phyloP scores from a whole-genome alignment of 257 asterid genomes.

The Solanum tacnaense region DNA sequence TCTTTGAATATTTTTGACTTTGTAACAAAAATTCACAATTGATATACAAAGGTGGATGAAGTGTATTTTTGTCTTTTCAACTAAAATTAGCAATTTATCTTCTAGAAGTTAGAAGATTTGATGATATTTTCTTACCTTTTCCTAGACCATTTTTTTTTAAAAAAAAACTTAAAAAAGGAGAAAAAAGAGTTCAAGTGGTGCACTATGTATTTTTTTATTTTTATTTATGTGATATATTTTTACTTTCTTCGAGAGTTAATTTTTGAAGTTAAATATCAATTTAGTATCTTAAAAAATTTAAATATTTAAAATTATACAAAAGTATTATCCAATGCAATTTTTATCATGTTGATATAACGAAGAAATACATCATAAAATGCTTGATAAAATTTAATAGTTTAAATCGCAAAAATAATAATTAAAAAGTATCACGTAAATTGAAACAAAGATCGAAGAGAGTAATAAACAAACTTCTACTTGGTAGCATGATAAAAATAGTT shows the following conservation, averaged over 20 bases:
- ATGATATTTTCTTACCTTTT: not conserved
- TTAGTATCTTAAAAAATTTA: no score
- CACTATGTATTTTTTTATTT: no score
- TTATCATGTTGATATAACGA: no score
- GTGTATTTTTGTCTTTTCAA: not conserved
- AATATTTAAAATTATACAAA: no score
- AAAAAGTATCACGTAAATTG: not conserved
- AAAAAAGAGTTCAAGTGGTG: not conserved
- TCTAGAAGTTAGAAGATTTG: not conserved
- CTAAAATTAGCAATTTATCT: not conserved
- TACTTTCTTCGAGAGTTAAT: fast-evolving
- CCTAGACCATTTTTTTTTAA: not conserved
- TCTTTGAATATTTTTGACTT: not conserved
- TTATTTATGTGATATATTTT: no score
- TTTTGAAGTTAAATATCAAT: no score
- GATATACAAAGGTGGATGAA: not conserved
- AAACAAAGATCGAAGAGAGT: no score
- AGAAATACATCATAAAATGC: not conserved
- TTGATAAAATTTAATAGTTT: not conserved
- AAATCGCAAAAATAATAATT: no score
- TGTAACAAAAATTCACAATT: no score
- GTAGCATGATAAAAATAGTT: not conserved
- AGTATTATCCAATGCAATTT: not conserved
- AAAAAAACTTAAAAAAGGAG: not conserved
- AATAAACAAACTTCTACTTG: not conserved